Conservation (phyloP, 2,329 filamentous ascomycete species). For the Mariannaea sp. region DNA sequence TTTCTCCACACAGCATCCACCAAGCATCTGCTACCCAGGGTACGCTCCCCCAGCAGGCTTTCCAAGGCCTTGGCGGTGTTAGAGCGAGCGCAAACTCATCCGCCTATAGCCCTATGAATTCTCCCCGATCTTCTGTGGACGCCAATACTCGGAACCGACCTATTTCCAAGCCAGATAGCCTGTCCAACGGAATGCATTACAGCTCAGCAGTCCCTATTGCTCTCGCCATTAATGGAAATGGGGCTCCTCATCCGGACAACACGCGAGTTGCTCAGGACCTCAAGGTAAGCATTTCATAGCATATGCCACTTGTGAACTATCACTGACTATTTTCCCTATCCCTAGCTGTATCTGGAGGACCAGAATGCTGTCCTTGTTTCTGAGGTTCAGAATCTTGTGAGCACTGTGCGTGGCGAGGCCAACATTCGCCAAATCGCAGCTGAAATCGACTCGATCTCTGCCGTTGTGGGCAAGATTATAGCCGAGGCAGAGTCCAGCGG, state of each 20-base stretch:
- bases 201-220: conserved; percentile 45
- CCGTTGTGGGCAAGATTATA: conserved; percentile 72
- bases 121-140: conserved; percentile 64
- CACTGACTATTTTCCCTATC: neutral
- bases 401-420: conserved; percentile 69
- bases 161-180: conserved; percentile 37
- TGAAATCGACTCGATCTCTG: conserved; percentile 73
- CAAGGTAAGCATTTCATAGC: conserved; percentile 43
- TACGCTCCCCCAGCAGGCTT: conserved; percentile 56
- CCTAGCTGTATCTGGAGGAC: conserved; percentile 77
- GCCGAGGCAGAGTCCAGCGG: conserved; percentile 65
- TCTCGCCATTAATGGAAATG: conserved; percentile 47
- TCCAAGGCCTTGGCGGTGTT: conserved; percentile 60
- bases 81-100: conserved; percentile 71
- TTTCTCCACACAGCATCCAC: conserved; percentile 60
- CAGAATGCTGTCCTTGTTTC: conserved; percentile 80
- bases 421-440: conserved; percentile 66
- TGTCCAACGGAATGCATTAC: conserved; percentile 47
- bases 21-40: conserved; percentile 43
- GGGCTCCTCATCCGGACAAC: conserved; percentile 44
- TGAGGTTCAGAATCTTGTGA: conserved; percentile 80
- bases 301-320: conserved; percentile 10
- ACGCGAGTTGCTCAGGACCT: conserved; percentile 54
- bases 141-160: conserved; percentile 45
- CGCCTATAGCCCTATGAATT: conserved; percentile 74